phyloP scores from a whole-genome alignment of 192 early-diverging fungal genomes.

The Podila clonocystis region DNA sequence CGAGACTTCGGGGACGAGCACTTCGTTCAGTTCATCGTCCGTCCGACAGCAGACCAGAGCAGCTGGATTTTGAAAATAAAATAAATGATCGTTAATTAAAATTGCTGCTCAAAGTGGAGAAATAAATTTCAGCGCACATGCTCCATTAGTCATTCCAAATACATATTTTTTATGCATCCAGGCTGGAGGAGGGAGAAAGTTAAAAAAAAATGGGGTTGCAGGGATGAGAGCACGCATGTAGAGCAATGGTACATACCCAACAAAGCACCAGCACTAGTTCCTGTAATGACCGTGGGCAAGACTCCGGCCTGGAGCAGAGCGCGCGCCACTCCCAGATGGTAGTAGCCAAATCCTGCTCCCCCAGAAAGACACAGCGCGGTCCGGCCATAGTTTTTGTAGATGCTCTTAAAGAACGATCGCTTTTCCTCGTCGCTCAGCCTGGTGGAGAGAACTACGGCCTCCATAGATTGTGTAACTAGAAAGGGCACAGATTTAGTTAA shows the following conservation, averaged over 20 bases:
- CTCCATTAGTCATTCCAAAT: constrained; percentile 32
- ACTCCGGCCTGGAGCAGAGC: constrained; percentile 74
- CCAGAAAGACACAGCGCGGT: constrained; percentile 84
- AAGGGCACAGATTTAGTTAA: background rate
- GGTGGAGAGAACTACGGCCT: constrained; percentile 37
- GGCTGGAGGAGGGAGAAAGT: background rate
- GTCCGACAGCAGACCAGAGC: constrained; percentile 77
- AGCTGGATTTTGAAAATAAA: constrained; percentile 34
- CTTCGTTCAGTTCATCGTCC: constrained; percentile 66
- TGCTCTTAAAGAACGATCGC: constrained; percentile 67
- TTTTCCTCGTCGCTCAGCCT: constrained; percentile 65
- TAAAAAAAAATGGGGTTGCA: background rate
- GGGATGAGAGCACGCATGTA: background rate
- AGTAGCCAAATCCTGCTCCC: constrained; percentile 78
- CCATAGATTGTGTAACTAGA: constrained; percentile 60
- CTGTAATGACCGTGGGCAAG: constrained; percentile 81
- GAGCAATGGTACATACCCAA: constrained; percentile 41
- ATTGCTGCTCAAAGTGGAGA: background rate
- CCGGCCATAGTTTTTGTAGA: constrained; percentile 74
- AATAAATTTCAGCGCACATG: constrained; percentile 9
- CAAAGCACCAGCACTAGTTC: constrained; percentile 73
- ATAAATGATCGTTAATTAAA: background rate
- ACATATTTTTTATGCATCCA: background rate
- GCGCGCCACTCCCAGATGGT: constrained; percentile 76
- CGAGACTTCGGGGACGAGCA: constrained; percentile 64